phyloP scores from a whole-genome alignment of 2,329 filamentous ascomycete species.

The Aureobasidium mangrovei region DNA sequence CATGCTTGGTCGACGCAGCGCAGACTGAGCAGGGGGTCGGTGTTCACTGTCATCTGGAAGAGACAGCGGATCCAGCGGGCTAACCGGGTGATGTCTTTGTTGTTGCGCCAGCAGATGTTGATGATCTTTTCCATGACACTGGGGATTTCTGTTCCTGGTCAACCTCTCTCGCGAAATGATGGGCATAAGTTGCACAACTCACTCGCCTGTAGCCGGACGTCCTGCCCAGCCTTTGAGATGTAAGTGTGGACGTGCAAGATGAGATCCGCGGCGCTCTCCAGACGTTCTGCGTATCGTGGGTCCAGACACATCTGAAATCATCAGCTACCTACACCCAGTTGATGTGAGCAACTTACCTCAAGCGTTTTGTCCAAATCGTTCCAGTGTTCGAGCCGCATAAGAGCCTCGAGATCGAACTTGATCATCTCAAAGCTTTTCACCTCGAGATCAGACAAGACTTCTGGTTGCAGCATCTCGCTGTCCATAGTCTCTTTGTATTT shows the following conservation, averaged over 20 bases:
- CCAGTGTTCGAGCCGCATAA: conserved; percentile 58
- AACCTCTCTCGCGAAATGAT: background rate
- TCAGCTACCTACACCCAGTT: background rate
- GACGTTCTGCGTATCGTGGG: conserved; percentile 26
- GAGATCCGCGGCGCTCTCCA: conserved; percentile 40
- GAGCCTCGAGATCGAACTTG: conserved; percentile 72
- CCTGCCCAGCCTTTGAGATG: conserved; percentile 23
- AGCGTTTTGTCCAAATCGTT: conserved; percentile 56
- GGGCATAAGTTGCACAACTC: background rate
- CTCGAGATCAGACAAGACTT: conserved; percentile 39
- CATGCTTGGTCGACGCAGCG: conserved; percentile 57
- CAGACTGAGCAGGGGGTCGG: conserved; percentile 25
- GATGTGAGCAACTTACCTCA: conserved; percentile 27
- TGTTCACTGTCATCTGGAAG: conserved; percentile 34
- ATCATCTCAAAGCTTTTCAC: conserved; percentile 58
- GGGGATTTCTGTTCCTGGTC: conserved; percentile 17
- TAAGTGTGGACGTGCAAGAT: conserved; percentile 36
- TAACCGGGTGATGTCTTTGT: conserved; percentile 51
- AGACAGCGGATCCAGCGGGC: conserved; percentile 60
- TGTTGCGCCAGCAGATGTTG: conserved; percentile 50
- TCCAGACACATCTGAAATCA: conserved; percentile 4
- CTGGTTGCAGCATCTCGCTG: conserved; percentile 23
- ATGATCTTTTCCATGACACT: conserved; percentile 55
- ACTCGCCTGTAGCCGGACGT: conserved; percentile 24
- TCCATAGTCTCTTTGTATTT: conserved; percentile 34